Evolutionary conservation across 352 stramenopile species (phyloP).

Genomic region (Plasmopara viticola): DNA sequence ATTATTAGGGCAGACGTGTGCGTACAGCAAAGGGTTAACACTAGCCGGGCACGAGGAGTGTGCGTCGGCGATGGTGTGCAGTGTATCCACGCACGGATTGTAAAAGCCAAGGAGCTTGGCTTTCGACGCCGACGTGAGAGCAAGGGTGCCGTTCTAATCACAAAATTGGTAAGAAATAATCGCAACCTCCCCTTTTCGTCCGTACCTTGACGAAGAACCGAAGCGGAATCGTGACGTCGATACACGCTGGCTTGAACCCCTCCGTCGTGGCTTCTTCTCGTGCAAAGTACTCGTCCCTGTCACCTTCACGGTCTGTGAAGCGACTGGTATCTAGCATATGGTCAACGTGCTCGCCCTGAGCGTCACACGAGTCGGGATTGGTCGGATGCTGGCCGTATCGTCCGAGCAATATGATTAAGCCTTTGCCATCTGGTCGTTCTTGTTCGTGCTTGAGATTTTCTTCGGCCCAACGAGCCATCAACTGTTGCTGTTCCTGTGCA

Average conservation of each 20-base stretch:
- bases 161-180: slow-evolving; percentile 1
- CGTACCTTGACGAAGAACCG: slow-evolving; percentile 75
- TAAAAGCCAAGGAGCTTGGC: slow-evolving; percentile 73
- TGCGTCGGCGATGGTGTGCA: slow-evolving; percentile 35
- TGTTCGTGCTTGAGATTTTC: slow-evolving; percentile 55
- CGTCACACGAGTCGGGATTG: slow-evolving; percentile 28
- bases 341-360: not conserved
- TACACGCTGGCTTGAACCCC: slow-evolving; percentile 43
- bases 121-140: slow-evolving; percentile 54
- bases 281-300: slow-evolving; percentile 11
- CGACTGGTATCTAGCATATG: no score
- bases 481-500: slow-evolving; percentile 62
- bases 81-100: slow-evolving; percentile 57
- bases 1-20: no score
- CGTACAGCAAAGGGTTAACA: slow-evolving; percentile 56
- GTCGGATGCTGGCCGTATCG: slow-evolving; percentile 76
- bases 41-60: slow-evolving; percentile 6
- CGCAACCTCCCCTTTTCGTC: not conserved
- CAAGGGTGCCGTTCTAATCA: slow-evolving; percentile 46
- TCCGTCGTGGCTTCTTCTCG: slow-evolving; percentile 18
- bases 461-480: slow-evolving; percentile 59
- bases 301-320: slow-evolving; percentile 5
- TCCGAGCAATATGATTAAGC: slow-evolving; percentile 63
- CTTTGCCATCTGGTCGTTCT: slow-evolving; percentile 34
- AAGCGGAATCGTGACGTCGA: slow-evolving; percentile 74